A percentile compares a stretch with the other conserved stretches of the same genome.
These are phyloP conservation scores for Monilinia polystroma DNA, from an alignment of 2,329 filamentous ascomycete species.

Conservation along the genomic window DNA sequence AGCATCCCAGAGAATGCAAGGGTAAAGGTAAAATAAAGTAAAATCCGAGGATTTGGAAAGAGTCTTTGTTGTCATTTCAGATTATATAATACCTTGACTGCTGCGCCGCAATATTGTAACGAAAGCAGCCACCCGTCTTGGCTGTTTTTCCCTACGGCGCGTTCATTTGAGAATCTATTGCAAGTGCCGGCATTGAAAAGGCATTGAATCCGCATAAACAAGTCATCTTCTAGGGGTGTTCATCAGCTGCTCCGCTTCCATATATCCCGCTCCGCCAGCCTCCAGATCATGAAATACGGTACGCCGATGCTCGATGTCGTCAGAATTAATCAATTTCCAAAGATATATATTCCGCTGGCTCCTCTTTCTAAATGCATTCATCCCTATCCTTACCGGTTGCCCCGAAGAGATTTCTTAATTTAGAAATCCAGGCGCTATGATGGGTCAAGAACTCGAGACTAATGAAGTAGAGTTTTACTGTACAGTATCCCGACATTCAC, in stretches of 20 bases:
- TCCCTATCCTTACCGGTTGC: neutral
- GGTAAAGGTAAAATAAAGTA: neutral
- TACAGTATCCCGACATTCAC: neutral
- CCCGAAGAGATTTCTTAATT: slow-evolving; percentile 5
- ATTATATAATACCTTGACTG: neutral
- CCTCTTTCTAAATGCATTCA: neutral
- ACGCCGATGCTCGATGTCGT: too few species aligned
- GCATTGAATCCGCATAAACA: too few species aligned
- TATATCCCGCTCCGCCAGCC: neutral
- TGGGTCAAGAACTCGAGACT: neutral
- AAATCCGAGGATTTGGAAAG: neutral
- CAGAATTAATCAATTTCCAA: neutral
- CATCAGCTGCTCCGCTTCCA: neutral
- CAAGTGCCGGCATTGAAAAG: neutral
- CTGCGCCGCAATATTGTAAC: neutral
- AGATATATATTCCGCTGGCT: neutral
- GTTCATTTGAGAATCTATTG: neutral
- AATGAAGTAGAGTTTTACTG: neutral
- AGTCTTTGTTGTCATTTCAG: neutral
- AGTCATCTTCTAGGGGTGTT: too few species aligned
- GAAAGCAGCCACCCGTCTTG: neutral
- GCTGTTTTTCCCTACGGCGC: neutral
- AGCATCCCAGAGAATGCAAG: neutral
- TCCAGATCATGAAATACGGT: too few species aligned
- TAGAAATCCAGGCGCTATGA: neutral